phyloP scores from a whole-genome alignment of 2,329 filamentous ascomycete species.

The Dothiorella sarmentorum region DNA sequence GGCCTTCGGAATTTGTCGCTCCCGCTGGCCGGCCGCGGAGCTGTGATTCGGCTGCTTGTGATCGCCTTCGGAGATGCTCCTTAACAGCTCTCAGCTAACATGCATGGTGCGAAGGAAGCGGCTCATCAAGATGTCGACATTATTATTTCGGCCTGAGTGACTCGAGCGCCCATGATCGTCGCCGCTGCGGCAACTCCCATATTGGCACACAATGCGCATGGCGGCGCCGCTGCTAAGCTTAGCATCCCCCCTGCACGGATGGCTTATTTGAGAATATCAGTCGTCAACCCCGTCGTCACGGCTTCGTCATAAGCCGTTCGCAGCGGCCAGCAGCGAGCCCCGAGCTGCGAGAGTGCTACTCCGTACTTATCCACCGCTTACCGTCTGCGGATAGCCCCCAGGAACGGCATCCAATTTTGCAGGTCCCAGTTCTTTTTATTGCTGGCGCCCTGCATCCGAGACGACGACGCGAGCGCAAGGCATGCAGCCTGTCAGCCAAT shows the following conservation, averaged over 20 bases:
- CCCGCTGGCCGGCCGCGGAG: neutral
- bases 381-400: neutral
- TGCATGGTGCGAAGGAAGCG: neutral
- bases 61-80: slow-evolving; percentile 13
- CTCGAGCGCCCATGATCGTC: neutral
- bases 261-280: neutral
- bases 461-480: slow-evolving; percentile 1
- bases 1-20: neutral
- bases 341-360: too few relatives aligned
- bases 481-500: neutral
- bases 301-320: slow-evolving; percentile 1
- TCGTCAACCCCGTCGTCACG: slow-evolving; percentile 12
- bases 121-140: slow-evolving; percentile 6
- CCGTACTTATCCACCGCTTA: too few relatives aligned
- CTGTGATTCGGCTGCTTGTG: neutral
- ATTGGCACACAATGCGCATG: slow-evolving; percentile 12
- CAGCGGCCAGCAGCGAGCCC: neutral
- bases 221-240: slow-evolving; percentile 1
- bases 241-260: slow-evolving; percentile 12
- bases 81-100: neutral
- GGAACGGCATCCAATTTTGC: slow-evolving; percentile 9
- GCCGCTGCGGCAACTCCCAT: slow-evolving; percentile 9
- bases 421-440: slow-evolving; percentile 16
- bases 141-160: neutral
- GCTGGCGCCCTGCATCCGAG: neutral